Percentiles rank a stretch among this genome's conserved stretches.
Conservation (phyloP, 768 basidiomycete genomes). For the Neoboletus magnificus region DNA sequence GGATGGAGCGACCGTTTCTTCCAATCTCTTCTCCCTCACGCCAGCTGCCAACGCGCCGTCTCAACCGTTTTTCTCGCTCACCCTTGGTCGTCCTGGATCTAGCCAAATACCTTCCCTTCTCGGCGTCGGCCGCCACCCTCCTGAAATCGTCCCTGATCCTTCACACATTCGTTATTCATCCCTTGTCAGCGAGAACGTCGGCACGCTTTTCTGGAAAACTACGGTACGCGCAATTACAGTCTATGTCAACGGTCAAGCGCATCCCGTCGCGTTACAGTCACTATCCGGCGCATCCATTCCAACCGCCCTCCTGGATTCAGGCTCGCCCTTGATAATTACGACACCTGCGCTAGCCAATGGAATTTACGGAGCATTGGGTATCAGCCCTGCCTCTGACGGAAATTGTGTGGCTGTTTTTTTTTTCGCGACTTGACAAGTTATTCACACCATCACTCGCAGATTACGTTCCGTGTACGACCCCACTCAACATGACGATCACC, state of each 20-base stretch:
- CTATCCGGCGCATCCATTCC: conserved; percentile 44
- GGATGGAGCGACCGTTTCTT: conserved; percentile 64
- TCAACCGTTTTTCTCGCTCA: conserved; percentile 62
- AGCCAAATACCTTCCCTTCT: conserved; percentile 53
- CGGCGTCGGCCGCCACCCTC: conserved; percentile 69
- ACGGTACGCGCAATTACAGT: conserved; percentile 56
- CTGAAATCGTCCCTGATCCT: conserved; percentile 49
- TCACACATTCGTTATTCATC: conserved; percentile 47
- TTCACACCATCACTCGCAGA: conserved; percentile 40
- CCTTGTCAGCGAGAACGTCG: conserved; percentile 40
- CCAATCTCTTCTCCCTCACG: conserved; percentile 70
- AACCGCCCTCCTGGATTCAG: conserved; percentile 70
- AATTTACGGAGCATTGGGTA: conserved; percentile 72
- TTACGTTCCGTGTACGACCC: conserved; percentile 68
- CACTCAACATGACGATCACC: conserved; percentile 69
- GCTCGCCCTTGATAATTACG: conserved; percentile 64
- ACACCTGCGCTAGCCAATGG: conserved; percentile 61
- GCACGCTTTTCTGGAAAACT: conserved; percentile 62
- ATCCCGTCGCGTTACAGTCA: conserved; percentile 42
- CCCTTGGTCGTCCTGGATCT: conserved; percentile 67
- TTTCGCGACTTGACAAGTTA: background rate
- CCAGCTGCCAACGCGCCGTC: conserved; percentile 51
- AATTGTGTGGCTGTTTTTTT: conserved; percentile 47
- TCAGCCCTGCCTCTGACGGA: conserved; percentile 56
- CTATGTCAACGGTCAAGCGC: conserved; percentile 46